Percentiles rank a stretch among this genome's conserved stretches.
These are phyloP conservation scores for Saxispiralis lemnorum DNA, from an alignment of 495 filamentous ascomycete species.

Conservation along the genomic window DNA sequence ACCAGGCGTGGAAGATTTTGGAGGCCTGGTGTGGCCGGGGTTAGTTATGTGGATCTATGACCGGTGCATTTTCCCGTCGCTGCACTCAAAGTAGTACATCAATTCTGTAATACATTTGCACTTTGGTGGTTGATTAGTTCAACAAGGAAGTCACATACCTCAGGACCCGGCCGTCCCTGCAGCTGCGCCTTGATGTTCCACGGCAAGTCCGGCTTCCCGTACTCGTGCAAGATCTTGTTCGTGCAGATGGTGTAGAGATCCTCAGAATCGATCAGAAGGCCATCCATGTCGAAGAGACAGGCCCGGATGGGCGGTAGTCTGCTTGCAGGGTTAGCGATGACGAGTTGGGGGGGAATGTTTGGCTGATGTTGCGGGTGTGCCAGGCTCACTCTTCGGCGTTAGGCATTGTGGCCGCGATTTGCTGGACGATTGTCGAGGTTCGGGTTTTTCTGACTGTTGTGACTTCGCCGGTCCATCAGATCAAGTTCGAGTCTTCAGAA, in stretches of 20 bases:
- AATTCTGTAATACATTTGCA: too few relatives aligned
- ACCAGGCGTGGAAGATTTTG: conserved; percentile 60
- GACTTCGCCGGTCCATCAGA: too few relatives aligned
- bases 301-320: conserved; percentile 55
- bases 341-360: not conserved
- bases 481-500: too few relatives aligned
- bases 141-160: conserved; percentile 28
- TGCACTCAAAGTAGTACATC: too few relatives aligned
- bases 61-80: too few relatives aligned
- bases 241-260: conserved; percentile 76
- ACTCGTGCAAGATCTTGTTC: conserved; percentile 60
- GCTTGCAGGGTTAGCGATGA: not conserved
- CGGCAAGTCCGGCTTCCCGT: conserved; percentile 54
- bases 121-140: too few relatives aligned
- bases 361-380: not conserved
- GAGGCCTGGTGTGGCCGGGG: too few relatives aligned
- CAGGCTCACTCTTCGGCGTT: too few relatives aligned
- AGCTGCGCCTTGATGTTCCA: conserved; percentile 90
- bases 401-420: too few relatives aligned
- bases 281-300: conserved; percentile 98
- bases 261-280: conserved; percentile 82
- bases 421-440: too few relatives aligned
- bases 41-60: too few relatives aligned
- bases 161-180: conserved; percentile 72
- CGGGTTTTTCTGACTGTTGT: too few relatives aligned